Base-by-base conservation (phyloP, 305 asterid species). In the Fraxinus velutina region DNA sequence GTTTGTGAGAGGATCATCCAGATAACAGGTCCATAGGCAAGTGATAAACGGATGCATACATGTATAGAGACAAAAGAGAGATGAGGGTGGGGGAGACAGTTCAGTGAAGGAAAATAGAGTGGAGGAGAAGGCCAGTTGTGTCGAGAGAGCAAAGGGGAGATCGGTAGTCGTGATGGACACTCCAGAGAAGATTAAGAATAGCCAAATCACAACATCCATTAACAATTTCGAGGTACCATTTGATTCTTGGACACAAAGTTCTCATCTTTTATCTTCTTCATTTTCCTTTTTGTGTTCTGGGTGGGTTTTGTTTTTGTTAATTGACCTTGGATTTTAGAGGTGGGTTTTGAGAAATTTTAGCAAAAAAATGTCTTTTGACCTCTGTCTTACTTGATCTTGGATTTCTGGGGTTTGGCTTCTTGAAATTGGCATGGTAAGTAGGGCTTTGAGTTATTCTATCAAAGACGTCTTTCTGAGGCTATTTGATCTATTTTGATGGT, bases 131-230 rank as follows among this genome's bases (percentile, higher is more conserved):
- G 50, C 50, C 17, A 68, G 79, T 39, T n/a, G 32, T 34, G 66
- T 60, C 15, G n/a, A 42, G n/a, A 10, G 15, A 10, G 85, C 81
- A 17, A 78, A 86, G 34, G 83, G 81, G 70, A 85, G 77, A 76
- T 86, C 77, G 15, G 86, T 79, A 6, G 93, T 87, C 78, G 91
- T 90, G 83, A 90, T 93, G 97, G 97, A 92, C 73, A 93, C 98
- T 52, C 98, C 98, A 0, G 93, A 91, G 73, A 91, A 92, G 87
- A 89, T 88, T 88, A 91, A 88, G 87, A 87, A 34, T 80, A 79
- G n/a, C 84, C 97, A 94, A 92, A 93, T 93, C 90, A 88, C 92
- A 2, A 83, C 91, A 0, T 87, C 97, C 44, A 24, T 85, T 12
- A 50, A 82, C 87, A 93, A 89, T 82, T 92, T 92, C 76, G 97